These are phyloP conservation scores for Tolypocladium endophyticum DNA, from an alignment of 2,329 filamentous ascomycete species.

Conservation along the genomic window DNA sequence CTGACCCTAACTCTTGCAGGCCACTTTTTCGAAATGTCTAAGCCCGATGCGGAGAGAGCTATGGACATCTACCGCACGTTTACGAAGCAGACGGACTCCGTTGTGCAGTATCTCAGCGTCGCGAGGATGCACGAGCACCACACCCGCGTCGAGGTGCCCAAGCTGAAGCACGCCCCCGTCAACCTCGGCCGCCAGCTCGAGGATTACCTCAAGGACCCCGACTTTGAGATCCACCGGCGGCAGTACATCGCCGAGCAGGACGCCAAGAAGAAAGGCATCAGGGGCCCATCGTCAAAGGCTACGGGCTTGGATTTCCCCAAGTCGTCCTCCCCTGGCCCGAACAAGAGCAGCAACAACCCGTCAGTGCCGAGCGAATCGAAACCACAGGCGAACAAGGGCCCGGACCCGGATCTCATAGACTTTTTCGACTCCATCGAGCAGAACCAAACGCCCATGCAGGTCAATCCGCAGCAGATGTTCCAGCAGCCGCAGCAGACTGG, in stretches of 20 bases:
- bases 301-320: conserved; percentile 26
- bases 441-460: conserved; percentile 64
- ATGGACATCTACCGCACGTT: conserved; percentile 89
- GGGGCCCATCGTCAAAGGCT: conserved; percentile 17
- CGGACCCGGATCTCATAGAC: conserved; percentile 74
- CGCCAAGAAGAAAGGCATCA: conserved; percentile 45
- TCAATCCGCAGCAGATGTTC: conserved; percentile 29
- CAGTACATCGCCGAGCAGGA: conserved; percentile 88
- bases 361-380: conserved; percentile 31
- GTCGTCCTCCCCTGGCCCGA: conserved; percentile 22
- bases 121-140: conserved; percentile 87
- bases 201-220: conserved; percentile 87
- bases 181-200: conserved; percentile 82
- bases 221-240: conserved; percentile 86
- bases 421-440: conserved; percentile 92
- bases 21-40: conserved; percentile 97
- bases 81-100: conserved; percentile 81
- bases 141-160: conserved; percentile 87
- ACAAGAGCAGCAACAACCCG: conserved; percentile 22
- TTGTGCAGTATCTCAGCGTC: conserved; percentile 79
- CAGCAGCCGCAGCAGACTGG: conserved; percentile 24
- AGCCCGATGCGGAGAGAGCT: conserved; percentile 82
- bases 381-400: conserved; percentile 45
- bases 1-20: conserved; percentile 39
- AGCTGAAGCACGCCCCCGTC: conserved; percentile 92